Conservation (phyloP, 2,329 filamentous ascomycete genomes). For the Balansia obtecta region DNA sequence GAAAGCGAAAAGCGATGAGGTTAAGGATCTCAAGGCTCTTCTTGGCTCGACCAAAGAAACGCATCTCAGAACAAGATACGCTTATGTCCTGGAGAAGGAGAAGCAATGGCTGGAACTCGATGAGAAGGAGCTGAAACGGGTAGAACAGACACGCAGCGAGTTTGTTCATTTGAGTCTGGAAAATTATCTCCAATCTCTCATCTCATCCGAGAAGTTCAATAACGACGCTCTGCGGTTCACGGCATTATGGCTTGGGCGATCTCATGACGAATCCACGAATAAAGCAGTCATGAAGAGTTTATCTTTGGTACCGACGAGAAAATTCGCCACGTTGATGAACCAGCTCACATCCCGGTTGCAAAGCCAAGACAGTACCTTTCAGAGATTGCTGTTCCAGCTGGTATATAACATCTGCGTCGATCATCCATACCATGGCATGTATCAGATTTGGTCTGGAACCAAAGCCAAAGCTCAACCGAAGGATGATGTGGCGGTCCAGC, state of each 20-base stretch:
- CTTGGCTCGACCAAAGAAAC: constrained; percentile 37
- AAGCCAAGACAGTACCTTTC: constrained; percentile 58
- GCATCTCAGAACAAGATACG: constrained; percentile 43
- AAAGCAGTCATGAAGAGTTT: constrained; percentile 61
- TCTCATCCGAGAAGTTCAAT: constrained; percentile 77
- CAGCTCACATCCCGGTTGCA: constrained; percentile 90
- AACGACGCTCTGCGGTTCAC: constrained; percentile 87
- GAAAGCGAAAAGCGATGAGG: constrained; percentile 70
- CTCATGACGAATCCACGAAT: constrained; percentile 65
- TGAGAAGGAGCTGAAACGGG: constrained; percentile 69
- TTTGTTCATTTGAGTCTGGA: constrained; percentile 84
- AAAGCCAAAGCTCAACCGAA: constrained; percentile 56
- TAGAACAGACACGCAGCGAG: constrained; percentile 63
- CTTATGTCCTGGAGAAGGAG: constrained; percentile 55
- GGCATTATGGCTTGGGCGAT: constrained; percentile 84
- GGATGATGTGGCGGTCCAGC: constrained; percentile 62
- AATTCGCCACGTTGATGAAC: constrained; percentile 89
- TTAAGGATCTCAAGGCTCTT: constrained; percentile 55
- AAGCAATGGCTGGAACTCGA: constrained; percentile 85
- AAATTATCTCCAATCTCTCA: constrained; percentile 80
- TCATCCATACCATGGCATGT: constrained; percentile 94
- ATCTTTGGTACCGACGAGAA: constrained; percentile 67
- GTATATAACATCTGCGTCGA: constrained; percentile 78
- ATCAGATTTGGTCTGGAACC: constrained; percentile 81
- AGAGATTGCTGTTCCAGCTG: constrained; percentile 58